Conservation (phyloP, 176 grass and related monocot genomes). For the Dactylis glomerata region DNA sequence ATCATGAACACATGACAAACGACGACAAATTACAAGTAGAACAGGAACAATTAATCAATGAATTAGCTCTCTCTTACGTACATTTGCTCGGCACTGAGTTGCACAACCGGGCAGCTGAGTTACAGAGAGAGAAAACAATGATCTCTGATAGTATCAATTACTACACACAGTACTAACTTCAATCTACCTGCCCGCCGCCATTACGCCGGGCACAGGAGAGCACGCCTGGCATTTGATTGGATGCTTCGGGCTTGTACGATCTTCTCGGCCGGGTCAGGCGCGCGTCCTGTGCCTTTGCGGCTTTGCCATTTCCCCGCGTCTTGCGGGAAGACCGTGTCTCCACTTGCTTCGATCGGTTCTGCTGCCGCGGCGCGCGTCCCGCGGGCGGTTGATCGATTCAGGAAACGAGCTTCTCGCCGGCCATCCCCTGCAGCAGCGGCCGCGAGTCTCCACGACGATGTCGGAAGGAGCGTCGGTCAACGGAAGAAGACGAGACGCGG, state of each 20-base stretch:
- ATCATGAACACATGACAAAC: too few relatives aligned
- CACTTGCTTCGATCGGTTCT: background rate
- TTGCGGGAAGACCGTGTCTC: background rate
- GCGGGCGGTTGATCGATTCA: background rate
- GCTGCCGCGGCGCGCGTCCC: background rate
- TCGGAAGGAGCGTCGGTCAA: background rate
- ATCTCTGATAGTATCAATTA: background rate
- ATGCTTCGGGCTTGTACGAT: background rate
- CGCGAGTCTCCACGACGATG: background rate
- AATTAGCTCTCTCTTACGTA: too few relatives aligned
- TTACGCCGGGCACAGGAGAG: background rate
- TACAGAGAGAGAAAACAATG: too few relatives aligned
- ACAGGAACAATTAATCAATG: too few relatives aligned
- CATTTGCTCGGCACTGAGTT: too few relatives aligned
- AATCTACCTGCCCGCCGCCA: background rate
- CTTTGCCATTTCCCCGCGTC: background rate
- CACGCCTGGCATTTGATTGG: background rate
- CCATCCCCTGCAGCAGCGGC: slow-evolving; percentile 27
- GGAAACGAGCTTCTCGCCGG: slow-evolving; percentile 16
- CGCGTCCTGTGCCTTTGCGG: background rate
- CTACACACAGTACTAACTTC: background rate
- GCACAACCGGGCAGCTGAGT: too few relatives aligned
- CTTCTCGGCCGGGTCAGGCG: background rate
- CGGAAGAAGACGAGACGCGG: background rate
- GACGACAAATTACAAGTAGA: too few relatives aligned